Evolutionary conservation across 352 stramenopile species (phyloP), one percentile per base, ranked within the genome.

Genomic region (Phytophthora ramorum): DNA sequence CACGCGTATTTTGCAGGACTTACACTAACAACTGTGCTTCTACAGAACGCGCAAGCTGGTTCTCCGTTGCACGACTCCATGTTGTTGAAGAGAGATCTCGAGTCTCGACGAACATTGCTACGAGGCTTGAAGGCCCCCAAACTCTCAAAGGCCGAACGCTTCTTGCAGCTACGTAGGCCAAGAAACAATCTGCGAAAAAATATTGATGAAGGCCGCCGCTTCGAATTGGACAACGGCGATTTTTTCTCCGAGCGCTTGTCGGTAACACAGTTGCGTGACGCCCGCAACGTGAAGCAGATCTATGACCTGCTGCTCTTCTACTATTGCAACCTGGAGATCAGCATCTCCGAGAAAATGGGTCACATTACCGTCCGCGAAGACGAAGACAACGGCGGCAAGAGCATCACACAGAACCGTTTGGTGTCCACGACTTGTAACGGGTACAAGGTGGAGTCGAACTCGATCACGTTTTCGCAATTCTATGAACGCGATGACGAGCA

Each of bases 301-400:
- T 83, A 78, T 43, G 81, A 90, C n/a, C 51, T 79, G 5, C 62
- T 84, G 28, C 50, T 73, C 13, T 88, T 84, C 32, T 87, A 83
- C 52, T 82, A 75, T 30, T 67, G 63, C 63, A 90, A 87, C 53
- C 57, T 90, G 4, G 81, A 90, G 63, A 86, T 88, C 69, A 83
- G 66, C 47, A 82, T 88, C 51, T 83, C 81, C 10, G 81, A 90
- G 54, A 78, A 73, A 38, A 58, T 85, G 0, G 81, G 81, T 0
- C 65, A 83, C 30, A 80, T 90, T 30, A 90, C 76, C 1, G 70
- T 88, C 34, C 78, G 81, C 46, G 79, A 85, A 43, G 81, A 90
- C 52, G 77, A 88, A 43, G 77, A 86, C 68, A 80, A 68, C 45
- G 63, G 68, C 48, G 68, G 68, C 38, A 68, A 61, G 51, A 75